phyloP scores from a whole-genome alignment of 441 rosid species.

The Theobroma grandiflorum region DNA sequence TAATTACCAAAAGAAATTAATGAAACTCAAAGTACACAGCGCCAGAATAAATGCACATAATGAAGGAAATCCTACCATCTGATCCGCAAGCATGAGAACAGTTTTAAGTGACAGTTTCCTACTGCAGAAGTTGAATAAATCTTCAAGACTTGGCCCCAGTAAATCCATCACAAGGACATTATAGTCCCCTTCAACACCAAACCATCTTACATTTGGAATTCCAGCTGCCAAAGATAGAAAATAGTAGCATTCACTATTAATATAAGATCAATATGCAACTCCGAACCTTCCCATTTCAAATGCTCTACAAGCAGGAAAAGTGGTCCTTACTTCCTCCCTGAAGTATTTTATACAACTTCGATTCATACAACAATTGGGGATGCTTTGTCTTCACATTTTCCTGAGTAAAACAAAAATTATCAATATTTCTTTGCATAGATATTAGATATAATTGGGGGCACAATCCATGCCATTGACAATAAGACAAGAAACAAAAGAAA shows the following conservation, averaged over 20 bases:
- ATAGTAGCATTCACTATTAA: conserved; percentile 3
- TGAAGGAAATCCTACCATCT: conserved; percentile 68
- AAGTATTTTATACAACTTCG: conserved; percentile 76
- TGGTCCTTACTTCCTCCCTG: conserved; percentile 87
- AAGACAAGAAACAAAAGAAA: conserved; percentile 2
- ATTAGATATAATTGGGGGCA: neutral
- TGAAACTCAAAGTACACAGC: conserved; percentile 7
- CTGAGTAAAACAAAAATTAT: conserved; percentile 41
- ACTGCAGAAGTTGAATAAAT: conserved; percentile 94
- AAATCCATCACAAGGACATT: conserved; percentile 97
- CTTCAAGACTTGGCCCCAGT: conserved; percentile 98
- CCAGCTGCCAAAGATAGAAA: conserved; percentile 65
- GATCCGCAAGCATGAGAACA: conserved; percentile 97
- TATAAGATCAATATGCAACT: neutral
- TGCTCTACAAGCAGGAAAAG: conserved; percentile 7
- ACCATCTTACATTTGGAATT: conserved; percentile 95
- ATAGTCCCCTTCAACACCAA: conserved; percentile 95
- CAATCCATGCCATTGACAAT: neutral
- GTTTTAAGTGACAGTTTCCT: conserved; percentile 93
- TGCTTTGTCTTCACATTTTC: conserved; percentile 90
- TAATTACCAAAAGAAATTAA: conserved; percentile 19
- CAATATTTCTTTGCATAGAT: neutral
- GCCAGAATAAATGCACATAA: neutral
- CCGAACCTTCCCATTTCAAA: neutral
- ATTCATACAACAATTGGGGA: conserved; percentile 88